Evolutionary conservation across 768 basidiomycete species (phyloP).

Genomic region (Rubroboletus pulcherrimus): DNA sequence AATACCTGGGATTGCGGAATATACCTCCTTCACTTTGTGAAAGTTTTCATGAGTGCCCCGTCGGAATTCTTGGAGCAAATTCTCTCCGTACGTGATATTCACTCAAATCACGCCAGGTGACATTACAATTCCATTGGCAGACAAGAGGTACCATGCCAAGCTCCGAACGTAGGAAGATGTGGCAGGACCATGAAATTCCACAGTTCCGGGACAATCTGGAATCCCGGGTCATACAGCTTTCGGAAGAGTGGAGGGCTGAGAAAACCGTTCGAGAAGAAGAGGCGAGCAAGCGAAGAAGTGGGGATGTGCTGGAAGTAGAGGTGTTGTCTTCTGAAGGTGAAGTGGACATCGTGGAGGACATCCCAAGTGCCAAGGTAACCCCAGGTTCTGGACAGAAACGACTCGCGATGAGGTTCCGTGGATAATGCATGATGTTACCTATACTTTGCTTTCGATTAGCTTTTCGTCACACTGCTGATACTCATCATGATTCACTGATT

Average conservation of each 20-base stretch:
- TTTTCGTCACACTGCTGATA: constrained; percentile 1
- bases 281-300: constrained; percentile 28
- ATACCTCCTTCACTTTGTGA: constrained; percentile 84
- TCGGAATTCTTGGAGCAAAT: constrained; percentile 48
- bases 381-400: constrained; percentile 12
- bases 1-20: constrained; percentile 93
- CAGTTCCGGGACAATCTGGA: constrained; percentile 45
- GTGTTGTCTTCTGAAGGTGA: constrained; percentile 36
- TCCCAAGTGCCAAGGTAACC: constrained; percentile 6
- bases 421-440: constrained; percentile 15
- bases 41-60: constrained; percentile 70
- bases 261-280: constrained; percentile 38
- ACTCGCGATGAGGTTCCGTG: constrained; percentile 26
- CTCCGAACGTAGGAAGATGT: constrained; percentile 42
- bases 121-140: constrained; percentile 16
- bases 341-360: constrained; percentile 38
- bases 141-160: constrained; percentile 32
- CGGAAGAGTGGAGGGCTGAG: constrained; percentile 50
- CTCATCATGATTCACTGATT: background rate
- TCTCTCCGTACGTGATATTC: constrained; percentile 22
- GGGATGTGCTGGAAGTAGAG: constrained; percentile 14
- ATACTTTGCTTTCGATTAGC: constrained; percentile 2
- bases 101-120: background rate
- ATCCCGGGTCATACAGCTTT: constrained; percentile 42
- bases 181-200: constrained; percentile 49